Percentiles rank a stretch among this genome's conserved stretches.
phyloP scores from a whole-genome alignment of 2,329 filamentous ascomycete species.

The Stagonosporopsis cucurbitacearum region DNA sequence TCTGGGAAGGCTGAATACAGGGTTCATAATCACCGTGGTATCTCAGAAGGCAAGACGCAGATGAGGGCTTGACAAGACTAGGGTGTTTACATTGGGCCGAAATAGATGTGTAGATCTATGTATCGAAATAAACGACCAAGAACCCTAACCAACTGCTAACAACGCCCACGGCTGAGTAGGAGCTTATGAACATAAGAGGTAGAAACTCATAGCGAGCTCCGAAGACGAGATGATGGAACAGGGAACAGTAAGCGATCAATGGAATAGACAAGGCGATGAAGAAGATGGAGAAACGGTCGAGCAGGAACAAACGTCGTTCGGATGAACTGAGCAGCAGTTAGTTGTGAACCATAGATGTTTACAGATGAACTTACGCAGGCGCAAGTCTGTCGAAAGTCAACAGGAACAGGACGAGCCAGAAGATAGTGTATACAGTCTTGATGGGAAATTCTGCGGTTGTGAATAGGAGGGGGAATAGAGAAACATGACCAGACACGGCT shows the following conservation, averaged over 20 bases:
- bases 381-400: constrained; percentile 86
- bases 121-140: constrained; percentile 82
- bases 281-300: constrained; percentile 87
- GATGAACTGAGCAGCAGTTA: constrained; percentile 23
- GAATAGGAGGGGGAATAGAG: constrained; percentile 91
- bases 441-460: constrained; percentile 91
- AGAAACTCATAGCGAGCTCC: constrained; percentile 85
- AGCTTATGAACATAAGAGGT: constrained; percentile 95
- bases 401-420: constrained; percentile 88
- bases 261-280: constrained; percentile 92
- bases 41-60: background rate
- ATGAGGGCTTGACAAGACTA: background rate
- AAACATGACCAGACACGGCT: constrained; percentile 92
- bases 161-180: constrained; percentile 92
- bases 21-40: background rate
- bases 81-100: background rate
- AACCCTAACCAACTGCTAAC: constrained; percentile 96
- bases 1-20: background rate
- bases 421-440: constrained; percentile 90
- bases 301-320: constrained; percentile 73
- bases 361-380: constrained; percentile 66
- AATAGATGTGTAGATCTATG: constrained; percentile 19
- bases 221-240: constrained; percentile 84
- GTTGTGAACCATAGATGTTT: background rate
- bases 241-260: constrained; percentile 84